These are phyloP conservation scores for Ceratocystis alfenasii DNA, from an alignment of 2,329 filamentous ascomycete genomes.

Conservation along the genomic window DNA sequence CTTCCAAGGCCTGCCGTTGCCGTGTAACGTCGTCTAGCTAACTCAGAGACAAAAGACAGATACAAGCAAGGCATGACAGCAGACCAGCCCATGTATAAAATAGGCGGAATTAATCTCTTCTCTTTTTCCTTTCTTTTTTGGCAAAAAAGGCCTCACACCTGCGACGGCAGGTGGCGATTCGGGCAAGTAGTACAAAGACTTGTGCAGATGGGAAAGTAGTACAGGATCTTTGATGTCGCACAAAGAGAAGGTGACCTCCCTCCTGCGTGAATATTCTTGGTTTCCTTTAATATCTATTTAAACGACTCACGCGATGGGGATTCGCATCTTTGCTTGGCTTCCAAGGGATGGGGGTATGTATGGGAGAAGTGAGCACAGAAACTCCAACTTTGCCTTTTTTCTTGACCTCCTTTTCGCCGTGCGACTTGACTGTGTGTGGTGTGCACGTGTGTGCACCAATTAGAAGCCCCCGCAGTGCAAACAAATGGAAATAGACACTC, in stretches of 20 bases:
- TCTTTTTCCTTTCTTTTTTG: neutral
- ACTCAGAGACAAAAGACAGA: neutral
- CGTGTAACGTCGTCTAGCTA: neutral
- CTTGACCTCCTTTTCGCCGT: constrained; percentile 6
- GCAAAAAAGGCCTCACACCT: neutral
- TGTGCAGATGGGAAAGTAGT: neutral
- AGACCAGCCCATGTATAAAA: neutral
- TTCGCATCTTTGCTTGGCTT: no score
- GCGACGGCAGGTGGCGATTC: constrained; percentile 1
- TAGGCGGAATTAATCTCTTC: no score
- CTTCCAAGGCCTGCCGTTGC: neutral
- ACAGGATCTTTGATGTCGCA: constrained; percentile 4
- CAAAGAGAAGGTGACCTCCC: neutral
- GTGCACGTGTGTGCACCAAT: constrained; percentile 1
- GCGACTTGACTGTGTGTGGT: neutral
- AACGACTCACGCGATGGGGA: no score
- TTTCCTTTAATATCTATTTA: neutral
- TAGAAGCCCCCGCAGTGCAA: neutral
- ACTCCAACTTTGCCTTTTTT: neutral
- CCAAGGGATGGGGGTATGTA: no score
- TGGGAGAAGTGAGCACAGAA: neutral
- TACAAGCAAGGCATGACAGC: constrained; percentile 6
- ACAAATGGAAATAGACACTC: constrained; percentile 11
- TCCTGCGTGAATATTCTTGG: neutral
- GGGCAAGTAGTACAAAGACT: constrained; percentile 2